Conservation (phyloP, 192 early-diverging fungal species). For the Entophlyctis luteolus region DNA sequence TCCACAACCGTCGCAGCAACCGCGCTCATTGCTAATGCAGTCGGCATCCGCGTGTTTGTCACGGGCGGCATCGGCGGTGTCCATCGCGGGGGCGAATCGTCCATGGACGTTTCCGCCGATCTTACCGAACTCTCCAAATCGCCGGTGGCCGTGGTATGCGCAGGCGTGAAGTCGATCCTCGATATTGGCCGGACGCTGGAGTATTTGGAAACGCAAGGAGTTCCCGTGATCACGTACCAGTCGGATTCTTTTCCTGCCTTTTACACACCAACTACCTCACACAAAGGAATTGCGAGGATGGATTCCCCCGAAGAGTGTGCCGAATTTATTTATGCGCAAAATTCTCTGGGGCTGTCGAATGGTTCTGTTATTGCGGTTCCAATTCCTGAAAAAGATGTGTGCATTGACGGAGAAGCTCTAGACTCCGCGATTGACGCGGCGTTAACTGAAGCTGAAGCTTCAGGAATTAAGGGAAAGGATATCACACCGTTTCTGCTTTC, state of each 20-base stretch:
- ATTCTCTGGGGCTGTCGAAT: slow-evolving; percentile 60
- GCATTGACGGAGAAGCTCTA: slow-evolving; percentile 51
- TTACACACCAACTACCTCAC: slow-evolving; percentile 75
- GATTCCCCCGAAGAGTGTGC: slow-evolving; percentile 53
- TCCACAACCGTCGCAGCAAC: slow-evolving; percentile 93
- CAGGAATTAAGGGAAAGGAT: slow-evolving; percentile 77
- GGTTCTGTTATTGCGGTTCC: slow-evolving; percentile 89
- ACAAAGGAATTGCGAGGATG: slow-evolving; percentile 53
- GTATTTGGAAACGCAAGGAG: slow-evolving; percentile 74
- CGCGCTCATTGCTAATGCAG: slow-evolving; percentile 78
- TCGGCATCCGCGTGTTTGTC: slow-evolving; percentile 86
- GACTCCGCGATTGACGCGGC: slow-evolving; percentile 54
- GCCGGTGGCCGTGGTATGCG: slow-evolving; percentile 91
- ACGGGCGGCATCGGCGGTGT: slow-evolving; percentile 98
- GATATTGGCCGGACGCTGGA: slow-evolving; percentile 91
- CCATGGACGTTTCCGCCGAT: slow-evolving; percentile 82
- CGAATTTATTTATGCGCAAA: slow-evolving; percentile 52
- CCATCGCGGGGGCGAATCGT: slow-evolving; percentile 68
- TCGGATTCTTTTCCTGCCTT: slow-evolving; percentile 82
- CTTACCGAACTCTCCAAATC: slow-evolving; percentile 85
- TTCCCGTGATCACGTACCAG: slow-evolving; percentile 74
- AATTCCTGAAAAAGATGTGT: slow-evolving; percentile 68
- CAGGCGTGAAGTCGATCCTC: slow-evolving; percentile 94
- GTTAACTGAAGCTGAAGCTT: slow-evolving; percentile 52
- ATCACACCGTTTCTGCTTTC: slow-evolving; percentile 91